These are phyloP conservation scores for Papilionanthe hybrid DNA, from an alignment of 116 monocot species.

Conservation along the genomic window DNA sequence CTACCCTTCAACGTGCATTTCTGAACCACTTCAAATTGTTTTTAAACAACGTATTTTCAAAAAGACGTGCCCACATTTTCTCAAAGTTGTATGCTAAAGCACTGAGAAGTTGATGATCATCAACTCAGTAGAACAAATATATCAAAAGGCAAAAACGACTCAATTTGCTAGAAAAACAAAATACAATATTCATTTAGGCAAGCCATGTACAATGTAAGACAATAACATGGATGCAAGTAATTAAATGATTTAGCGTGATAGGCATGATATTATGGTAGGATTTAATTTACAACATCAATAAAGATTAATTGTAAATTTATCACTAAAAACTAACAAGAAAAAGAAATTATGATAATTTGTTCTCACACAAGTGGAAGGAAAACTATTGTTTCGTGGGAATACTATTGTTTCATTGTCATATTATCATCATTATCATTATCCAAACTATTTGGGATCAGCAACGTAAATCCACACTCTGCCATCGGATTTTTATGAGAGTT, in stretches of 20 bases:
- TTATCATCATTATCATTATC: not conserved
- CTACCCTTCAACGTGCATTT: too few species aligned
- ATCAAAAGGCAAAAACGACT: too few species aligned
- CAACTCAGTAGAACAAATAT: too few species aligned
- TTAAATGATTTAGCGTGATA: not conserved
- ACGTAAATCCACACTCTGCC: not conserved
- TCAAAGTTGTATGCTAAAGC: too few species aligned
- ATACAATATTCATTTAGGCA: slow-evolving; percentile 2
- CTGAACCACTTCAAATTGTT: too few species aligned
- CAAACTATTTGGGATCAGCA: not conserved
- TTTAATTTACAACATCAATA: not conserved
- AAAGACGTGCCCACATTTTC: too few species aligned
- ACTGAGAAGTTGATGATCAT: too few species aligned
- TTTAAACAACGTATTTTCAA: too few species aligned
- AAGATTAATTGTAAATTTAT: not conserved
- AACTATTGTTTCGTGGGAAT: too few species aligned
- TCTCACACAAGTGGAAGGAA: not conserved
- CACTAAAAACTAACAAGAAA: not conserved
- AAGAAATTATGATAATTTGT: not conserved
- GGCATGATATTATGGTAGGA: not conserved
- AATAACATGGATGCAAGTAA: not conserved
- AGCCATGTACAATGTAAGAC: not conserved
- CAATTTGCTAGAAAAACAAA: too few species aligned
- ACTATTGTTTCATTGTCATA: too few species aligned
- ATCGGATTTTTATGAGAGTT: not conserved